Conservation (phyloP, 106 monocot genomes). For the Platanthera guangdongensis region DNA sequence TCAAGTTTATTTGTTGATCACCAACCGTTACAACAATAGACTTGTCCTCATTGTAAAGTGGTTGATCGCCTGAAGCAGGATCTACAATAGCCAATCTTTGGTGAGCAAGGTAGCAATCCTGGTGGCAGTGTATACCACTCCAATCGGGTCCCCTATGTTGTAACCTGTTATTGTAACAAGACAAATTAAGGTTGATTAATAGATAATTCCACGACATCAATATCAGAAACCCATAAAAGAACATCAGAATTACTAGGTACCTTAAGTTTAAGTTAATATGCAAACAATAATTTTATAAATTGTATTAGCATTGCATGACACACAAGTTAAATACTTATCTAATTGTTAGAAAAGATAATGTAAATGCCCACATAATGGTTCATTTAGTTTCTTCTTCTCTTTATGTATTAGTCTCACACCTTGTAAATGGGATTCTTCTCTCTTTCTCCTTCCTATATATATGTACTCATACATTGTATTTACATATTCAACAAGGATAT, state of each 20-base stretch:
- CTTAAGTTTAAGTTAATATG: neutral
- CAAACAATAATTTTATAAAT: neutral
- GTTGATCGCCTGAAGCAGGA: constrained; percentile 56
- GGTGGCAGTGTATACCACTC: constrained; percentile 44
- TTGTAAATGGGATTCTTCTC: too few species aligned
- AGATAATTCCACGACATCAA: neutral
- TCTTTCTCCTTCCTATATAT: too few species aligned
- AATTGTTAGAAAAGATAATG: neutral
- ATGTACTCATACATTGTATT: too few species aligned
- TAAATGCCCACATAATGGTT: too few species aligned
- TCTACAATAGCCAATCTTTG: constrained; percentile 53
- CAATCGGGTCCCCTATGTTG: constrained; percentile 55
- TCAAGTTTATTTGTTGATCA: neutral
- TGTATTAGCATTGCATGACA: neutral
- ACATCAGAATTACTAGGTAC: neutral
- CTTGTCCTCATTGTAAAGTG: constrained; percentile 51
- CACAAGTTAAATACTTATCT: neutral
- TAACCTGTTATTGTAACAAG: constrained; percentile 21
- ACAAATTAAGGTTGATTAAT: neutral
- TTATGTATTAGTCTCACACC: too few species aligned
- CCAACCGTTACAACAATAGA: constrained; percentile 43
- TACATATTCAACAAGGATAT: too few species aligned
- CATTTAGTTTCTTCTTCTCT: too few species aligned
- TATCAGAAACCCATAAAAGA: neutral
- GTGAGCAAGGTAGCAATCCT: constrained; percentile 51